These are phyloP conservation scores for Penicillium polonicum DNA, from an alignment of 2,329 filamentous ascomycete species.

Conservation along the genomic window DNA sequence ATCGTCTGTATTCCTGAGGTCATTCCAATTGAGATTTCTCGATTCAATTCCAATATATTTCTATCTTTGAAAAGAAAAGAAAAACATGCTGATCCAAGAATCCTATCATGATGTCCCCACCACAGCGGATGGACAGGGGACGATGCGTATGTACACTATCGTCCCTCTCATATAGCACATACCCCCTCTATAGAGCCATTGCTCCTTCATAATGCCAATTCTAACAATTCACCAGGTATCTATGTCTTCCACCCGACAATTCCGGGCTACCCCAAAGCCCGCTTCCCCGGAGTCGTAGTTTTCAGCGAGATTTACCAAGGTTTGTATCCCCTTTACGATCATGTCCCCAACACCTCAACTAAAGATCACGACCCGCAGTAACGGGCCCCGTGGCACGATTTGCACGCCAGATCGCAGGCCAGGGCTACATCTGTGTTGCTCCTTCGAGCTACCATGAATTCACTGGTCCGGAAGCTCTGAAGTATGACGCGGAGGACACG, in stretches of 20 bases:
- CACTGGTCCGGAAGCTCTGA: constrained; percentile 75
- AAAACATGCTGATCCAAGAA: constrained; percentile 40
- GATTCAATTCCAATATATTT: not conserved
- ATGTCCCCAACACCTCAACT: not conserved
- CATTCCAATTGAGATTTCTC: not conserved
- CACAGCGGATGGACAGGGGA: constrained; percentile 38
- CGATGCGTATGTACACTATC: constrained; percentile 35
- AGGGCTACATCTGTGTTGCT: constrained; percentile 90
- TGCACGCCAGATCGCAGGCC: constrained; percentile 84
- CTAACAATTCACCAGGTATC: constrained; percentile 60
- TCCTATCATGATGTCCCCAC: constrained; percentile 39
- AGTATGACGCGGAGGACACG: constrained; percentile 85
- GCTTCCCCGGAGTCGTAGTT: constrained; percentile 81
- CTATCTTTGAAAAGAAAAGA: not conserved
- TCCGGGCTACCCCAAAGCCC: constrained; percentile 81
- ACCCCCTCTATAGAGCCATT: not conserved
- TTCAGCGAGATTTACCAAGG: constrained; percentile 97
- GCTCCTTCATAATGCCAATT: not conserved
- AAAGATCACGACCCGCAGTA: constrained; percentile 52
- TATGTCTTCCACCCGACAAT: constrained; percentile 86
- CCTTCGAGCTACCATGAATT: constrained; percentile 94
- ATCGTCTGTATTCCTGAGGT: not conserved
- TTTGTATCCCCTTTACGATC: constrained; percentile 36
- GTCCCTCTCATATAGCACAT: not conserved
- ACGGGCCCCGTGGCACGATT: constrained; percentile 88